Conservation (phyloP, 805 yeast genomes). For the Metschnikowia peoriensis region DNA sequence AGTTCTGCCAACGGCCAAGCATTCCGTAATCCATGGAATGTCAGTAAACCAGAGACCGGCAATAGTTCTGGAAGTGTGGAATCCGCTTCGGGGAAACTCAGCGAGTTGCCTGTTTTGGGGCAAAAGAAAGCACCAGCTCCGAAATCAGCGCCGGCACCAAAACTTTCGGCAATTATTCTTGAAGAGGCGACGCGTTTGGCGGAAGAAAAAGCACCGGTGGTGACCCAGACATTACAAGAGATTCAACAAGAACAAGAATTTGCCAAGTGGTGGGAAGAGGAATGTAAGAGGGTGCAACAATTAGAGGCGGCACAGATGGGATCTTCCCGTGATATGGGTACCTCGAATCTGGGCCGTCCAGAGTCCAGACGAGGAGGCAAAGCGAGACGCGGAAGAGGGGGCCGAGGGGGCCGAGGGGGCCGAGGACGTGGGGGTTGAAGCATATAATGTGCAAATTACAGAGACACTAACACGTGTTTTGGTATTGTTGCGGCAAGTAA, state of each 20-base stretch:
- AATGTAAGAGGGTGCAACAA: constrained; percentile 61
- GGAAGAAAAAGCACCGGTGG: constrained; percentile 28
- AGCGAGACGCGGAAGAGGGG: constrained; percentile 10
- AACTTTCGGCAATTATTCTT: constrained; percentile 44
- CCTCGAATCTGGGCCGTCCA: background rate
- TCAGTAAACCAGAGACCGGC: background rate
- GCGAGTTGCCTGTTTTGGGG: constrained; percentile 23
- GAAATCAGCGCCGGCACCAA: constrained; percentile 1
- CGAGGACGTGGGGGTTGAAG: too few relatives aligned
- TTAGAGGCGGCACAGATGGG: background rate
- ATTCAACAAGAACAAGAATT: constrained; percentile 80
- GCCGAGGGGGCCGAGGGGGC: constrained; percentile 13
- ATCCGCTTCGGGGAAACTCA: background rate
- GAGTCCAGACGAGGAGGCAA: constrained; percentile 2
- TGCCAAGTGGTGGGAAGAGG: constrained; percentile 85
- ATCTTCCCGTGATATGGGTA: background rate
- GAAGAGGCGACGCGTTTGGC: constrained; percentile 41
- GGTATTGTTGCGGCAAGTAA: too few relatives aligned
- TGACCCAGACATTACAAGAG: constrained; percentile 55
- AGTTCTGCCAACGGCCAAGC: background rate
- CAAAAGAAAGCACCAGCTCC: constrained; percentile 4
- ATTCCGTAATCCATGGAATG: constrained; percentile 14
- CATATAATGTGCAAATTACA: too few relatives aligned
- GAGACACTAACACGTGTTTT: background rate
- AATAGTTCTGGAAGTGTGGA: background rate